Conservation (phyloP, 176 grass and related monocot species). For the Hsuehochloa calcarea region DNA sequence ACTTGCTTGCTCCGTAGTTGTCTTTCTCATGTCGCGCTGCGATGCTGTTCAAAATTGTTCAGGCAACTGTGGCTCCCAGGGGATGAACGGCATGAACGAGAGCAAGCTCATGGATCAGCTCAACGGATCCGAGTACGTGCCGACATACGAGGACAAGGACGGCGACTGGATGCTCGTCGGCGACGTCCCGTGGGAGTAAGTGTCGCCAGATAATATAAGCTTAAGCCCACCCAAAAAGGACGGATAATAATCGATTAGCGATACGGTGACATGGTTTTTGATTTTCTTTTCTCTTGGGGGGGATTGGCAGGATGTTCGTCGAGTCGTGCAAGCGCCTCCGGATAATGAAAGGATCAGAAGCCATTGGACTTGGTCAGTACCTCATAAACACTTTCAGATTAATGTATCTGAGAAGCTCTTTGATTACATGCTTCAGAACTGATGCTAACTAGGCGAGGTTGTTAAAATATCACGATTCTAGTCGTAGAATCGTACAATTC, state of each 20-base stretch:
- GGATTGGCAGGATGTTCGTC: slow-evolving; percentile 70
- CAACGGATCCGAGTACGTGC: slow-evolving; percentile 75
- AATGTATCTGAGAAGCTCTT: not conserved
- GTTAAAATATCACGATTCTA: no score
- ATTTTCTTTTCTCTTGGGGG: not conserved
- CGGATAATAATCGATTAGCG: not conserved
- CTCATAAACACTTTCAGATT: not conserved
- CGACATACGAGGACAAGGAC: slow-evolving; percentile 99
- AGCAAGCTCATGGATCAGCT: slow-evolving; percentile 42
- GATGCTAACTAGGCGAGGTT: not conserved
- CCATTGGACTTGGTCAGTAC: slow-evolving; percentile 63
- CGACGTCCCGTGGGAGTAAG: slow-evolving; percentile 76
- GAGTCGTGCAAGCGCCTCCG: slow-evolving; percentile 79
- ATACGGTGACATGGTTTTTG: not conserved
- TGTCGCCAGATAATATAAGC: not conserved
- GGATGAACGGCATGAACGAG: slow-evolving; percentile 37
- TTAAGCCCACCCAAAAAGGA: not conserved
- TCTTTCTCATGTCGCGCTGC: not conserved
- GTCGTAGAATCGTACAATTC: no score
- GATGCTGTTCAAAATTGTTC: not conserved
- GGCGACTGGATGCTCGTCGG: slow-evolving; percentile 99
- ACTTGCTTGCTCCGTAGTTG: not conserved
- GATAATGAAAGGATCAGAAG: slow-evolving; percentile 89
- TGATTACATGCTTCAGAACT: not conserved
- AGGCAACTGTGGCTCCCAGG: slow-evolving; percentile 38